Evolutionary conservation across 345 rosid genomes (phyloP).

Genomic region (Litchi chinensis): DNA sequence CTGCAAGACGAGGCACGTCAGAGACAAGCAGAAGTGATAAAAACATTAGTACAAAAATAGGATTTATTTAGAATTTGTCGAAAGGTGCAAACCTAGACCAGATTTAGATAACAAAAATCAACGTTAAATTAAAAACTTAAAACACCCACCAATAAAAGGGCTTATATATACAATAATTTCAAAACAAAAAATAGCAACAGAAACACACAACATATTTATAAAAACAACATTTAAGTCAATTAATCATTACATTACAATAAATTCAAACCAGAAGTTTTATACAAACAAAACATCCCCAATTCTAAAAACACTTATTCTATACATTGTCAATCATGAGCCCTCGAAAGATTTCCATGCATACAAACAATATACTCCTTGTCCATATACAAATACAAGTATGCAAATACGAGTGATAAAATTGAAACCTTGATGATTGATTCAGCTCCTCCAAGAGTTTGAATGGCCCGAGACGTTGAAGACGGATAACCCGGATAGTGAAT

Average conservation of each 20-base stretch:
- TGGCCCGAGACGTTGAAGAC: conserved; percentile 66
- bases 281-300: background rate
- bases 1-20: conserved; percentile 32
- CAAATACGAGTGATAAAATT: background rate
- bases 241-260: background rate
- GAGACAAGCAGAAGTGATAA: conserved; percentile 3
- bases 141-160: background rate
- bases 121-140: background rate
- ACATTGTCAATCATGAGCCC: background rate
- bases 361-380: too few relatives aligned
- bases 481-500: conserved; percentile 90
- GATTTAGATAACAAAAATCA: background rate
- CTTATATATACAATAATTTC: background rate
- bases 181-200: background rate
- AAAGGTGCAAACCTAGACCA: background rate
- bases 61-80: background rate
- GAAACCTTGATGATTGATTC: conserved; percentile 63
- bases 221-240: background rate
- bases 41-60: background rate
- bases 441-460: conserved; percentile 81
- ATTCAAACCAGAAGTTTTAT: background rate
- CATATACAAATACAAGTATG: too few relatives aligned
- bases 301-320: too few relatives aligned
- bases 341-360: background rate
- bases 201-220: background rate